A percentile compares a stretch with the other conserved stretches of the same genome.
Conservation (phyloP, 2,329 filamentous ascomycete genomes). For the Aspergillus flavus region DNA sequence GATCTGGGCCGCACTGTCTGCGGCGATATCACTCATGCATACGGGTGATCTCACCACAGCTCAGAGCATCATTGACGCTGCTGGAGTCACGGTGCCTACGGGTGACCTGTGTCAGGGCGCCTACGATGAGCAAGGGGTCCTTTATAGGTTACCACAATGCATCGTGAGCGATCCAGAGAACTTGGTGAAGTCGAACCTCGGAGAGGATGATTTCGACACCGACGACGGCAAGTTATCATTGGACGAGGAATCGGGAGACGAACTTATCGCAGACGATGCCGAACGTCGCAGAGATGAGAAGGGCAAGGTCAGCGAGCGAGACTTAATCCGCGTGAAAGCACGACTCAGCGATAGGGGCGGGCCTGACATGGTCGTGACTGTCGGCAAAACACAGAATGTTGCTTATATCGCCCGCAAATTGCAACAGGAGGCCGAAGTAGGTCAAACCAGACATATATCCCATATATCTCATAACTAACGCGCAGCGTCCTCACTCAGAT, state of each 20-base stretch:
- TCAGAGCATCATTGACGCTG: slow-evolving; percentile 78
- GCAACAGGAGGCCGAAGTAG: slow-evolving; percentile 64
- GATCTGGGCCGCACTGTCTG: slow-evolving; percentile 75
- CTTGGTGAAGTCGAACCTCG: slow-evolving; percentile 37
- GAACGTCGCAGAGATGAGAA: slow-evolving; percentile 58
- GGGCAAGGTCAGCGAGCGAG: slow-evolving; percentile 60
- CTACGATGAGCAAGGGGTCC: slow-evolving; percentile 71
- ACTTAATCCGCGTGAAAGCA: slow-evolving; percentile 61
- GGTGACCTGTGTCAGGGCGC: slow-evolving; percentile 71
- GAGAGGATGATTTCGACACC: slow-evolving; percentile 26
- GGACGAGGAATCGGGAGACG: slow-evolving; percentile 45
- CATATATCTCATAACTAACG: slow-evolving; percentile 12
- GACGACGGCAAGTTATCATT: slow-evolving; percentile 39
- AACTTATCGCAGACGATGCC: slow-evolving; percentile 38
- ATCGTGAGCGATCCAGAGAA: slow-evolving; percentile 70
- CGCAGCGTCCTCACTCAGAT: slow-evolving; percentile 51
- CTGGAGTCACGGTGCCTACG: slow-evolving; percentile 73
- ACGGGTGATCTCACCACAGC: slow-evolving; percentile 66
- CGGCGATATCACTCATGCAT: slow-evolving; percentile 70
- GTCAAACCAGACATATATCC: slow-evolving; percentile 30
- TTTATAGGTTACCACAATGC: slow-evolving; percentile 69
- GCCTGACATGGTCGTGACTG: slow-evolving; percentile 62
- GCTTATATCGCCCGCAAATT: slow-evolving; percentile 65
- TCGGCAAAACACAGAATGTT: slow-evolving; percentile 66
- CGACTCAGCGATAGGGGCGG: slow-evolving; percentile 67